phyloP scores from a whole-genome alignment of 2,329 filamentous ascomycete species.

The Lasiodiplodia sp. region DNA sequence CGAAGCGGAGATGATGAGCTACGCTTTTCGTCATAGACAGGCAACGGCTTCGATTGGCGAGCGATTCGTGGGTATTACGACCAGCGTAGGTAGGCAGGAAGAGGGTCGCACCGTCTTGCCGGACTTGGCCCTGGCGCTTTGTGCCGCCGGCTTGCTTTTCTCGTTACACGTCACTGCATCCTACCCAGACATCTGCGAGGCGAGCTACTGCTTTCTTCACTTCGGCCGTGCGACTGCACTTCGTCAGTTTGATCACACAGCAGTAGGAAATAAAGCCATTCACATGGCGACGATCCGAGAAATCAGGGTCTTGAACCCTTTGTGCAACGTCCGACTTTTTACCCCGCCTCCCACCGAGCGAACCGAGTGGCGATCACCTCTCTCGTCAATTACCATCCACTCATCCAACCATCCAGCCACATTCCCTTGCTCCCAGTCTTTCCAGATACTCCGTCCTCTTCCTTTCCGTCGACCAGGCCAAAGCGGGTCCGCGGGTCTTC shows the following conservation, averaged over 20 bases:
- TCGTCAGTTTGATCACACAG: neutral
- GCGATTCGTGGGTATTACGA: neutral
- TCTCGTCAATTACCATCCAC: neutral
- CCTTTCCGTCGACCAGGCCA: neutral
- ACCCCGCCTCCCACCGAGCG: neutral
- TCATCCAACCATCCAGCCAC: neutral
- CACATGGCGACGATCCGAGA: neutral
- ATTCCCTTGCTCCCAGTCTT: neutral
- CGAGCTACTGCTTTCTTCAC: neutral
- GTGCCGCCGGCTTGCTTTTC: neutral
- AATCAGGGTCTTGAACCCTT: slow-evolving; percentile 8
- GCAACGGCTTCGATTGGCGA: neutral
- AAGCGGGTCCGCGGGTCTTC: neutral
- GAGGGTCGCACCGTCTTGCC: too few relatives aligned
- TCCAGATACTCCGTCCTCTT: neutral
- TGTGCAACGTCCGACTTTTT: slow-evolving; percentile 3
- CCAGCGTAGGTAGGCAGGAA: neutral
- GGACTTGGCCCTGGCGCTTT: too few relatives aligned
- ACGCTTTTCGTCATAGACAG: neutral
- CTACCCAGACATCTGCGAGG: neutral
- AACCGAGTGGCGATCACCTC: neutral
- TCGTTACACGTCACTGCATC: neutral
- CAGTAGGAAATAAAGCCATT: neutral
- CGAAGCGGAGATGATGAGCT: neutral
- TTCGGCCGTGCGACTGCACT: neutral